Conservation (phyloP, 1,284 basidiomycete genomes). For the Laetiporus sulphureus region DNA sequence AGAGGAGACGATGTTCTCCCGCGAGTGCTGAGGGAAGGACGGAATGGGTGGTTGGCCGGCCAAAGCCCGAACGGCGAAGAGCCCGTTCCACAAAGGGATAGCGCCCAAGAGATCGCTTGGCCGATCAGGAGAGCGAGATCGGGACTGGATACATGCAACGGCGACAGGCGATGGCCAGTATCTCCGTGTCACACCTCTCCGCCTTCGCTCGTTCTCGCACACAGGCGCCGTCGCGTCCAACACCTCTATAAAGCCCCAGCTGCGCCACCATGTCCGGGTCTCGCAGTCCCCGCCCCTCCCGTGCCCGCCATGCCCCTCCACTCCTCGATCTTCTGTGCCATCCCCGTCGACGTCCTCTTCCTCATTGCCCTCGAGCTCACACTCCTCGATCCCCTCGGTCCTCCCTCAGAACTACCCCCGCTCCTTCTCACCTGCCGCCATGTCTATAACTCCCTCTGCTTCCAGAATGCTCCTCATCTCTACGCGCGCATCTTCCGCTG, state of each 20-base stretch:
- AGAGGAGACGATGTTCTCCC: too few relatives aligned
- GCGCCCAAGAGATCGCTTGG: too few relatives aligned
- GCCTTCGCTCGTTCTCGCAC: neutral
- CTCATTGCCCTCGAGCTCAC: constrained; percentile 46
- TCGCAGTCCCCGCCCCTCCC: constrained; percentile 1
- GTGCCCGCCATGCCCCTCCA: constrained; percentile 13
- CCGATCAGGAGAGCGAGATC: too few relatives aligned
- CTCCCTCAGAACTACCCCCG: constrained; percentile 36
- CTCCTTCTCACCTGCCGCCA: constrained; percentile 43
- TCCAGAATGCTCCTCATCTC: constrained; percentile 43
- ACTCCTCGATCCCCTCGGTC: constrained; percentile 33
- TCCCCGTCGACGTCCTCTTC: constrained; percentile 62
- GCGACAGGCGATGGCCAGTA: neutral
- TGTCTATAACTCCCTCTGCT: constrained; percentile 39
- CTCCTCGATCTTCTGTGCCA: constrained; percentile 22
- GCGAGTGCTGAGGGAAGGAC: too few relatives aligned
- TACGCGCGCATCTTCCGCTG: constrained; percentile 52
- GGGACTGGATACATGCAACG: neutral
- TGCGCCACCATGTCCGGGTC: too few relatives aligned
- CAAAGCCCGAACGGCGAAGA: too few relatives aligned
- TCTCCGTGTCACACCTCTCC: neutral
- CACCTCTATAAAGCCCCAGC: constrained; percentile 10
- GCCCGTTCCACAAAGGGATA: too few relatives aligned
- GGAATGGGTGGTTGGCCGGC: too few relatives aligned
- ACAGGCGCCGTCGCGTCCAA: constrained; percentile 11